Evolutionary conservation across 495 filamentous ascomycete species (phyloP), one percentile per base, ranked within the genome.

Genomic region (Talaromyces stipitatus): DNA sequence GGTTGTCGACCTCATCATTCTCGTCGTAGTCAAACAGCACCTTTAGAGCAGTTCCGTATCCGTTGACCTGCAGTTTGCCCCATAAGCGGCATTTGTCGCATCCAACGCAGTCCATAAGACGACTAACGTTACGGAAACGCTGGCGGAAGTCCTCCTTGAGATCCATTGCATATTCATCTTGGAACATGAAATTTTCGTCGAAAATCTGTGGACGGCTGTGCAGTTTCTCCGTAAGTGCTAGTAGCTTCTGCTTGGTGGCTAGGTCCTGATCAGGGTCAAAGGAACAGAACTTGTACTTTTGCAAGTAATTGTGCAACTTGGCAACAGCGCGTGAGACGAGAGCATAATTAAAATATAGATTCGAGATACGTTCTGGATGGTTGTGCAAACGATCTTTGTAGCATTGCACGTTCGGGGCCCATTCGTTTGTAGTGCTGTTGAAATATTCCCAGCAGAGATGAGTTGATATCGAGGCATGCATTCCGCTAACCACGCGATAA

Each of bases 291-390:
- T 88, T 95, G 74, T 97, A 98, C 61, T 77, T 68, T 46, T 87
- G 72, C 18, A 97, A 77, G 63, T 94, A 87, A 24, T 88, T 88
- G 22, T 85, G 88, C n/a, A 97, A 82, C 70, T 98, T 98, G 20
- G 86, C 85, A 54, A 96, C 79, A 18, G 94, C 94, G 60, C 94
- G 90, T 7, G 91, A 84, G 20, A 98, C 78, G 27, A 98, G 80
- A 0, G 94, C 94, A 67, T 96, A 98, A 79, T 98, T 96, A 78
- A 98, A 98, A 74, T 97, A 98, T 57, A 97, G 82, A 69, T 98
- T 98, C 55, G 92, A 92, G 65, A 97, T 86, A 53, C 91, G 88
- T 60, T 98, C 94, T 0, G 92, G 91, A 63, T 90, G 83, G 7
- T 78, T 77, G 64, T 94, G 86, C 16, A 98, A 81, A 11, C 94